Conservation (phyloP, 148 eudicot species). For the Chenopodium album region DNA sequence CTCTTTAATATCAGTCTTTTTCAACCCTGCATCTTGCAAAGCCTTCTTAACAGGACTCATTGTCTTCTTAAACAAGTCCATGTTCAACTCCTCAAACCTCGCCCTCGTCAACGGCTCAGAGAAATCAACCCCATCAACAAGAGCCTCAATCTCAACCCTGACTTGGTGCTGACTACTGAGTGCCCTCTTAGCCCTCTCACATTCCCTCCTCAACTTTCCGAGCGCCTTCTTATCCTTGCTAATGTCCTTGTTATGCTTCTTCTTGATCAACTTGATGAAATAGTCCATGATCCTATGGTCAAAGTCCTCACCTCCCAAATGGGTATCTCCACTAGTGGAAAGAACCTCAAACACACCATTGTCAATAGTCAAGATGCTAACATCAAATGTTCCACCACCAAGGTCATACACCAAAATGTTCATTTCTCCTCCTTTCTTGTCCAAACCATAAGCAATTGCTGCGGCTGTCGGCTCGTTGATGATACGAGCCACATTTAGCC, state of each 20-base stretch:
- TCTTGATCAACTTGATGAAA: slow-evolving; percentile 49
- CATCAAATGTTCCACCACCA: slow-evolving; percentile 58
- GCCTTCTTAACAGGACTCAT: slow-evolving; percentile 48
- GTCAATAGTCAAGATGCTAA: slow-evolving; percentile 42
- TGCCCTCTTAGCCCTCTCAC: slow-evolving; percentile 55
- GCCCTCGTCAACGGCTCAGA: slow-evolving; percentile 53
- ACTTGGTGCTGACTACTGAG: slow-evolving; percentile 52
- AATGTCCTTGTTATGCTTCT: slow-evolving; percentile 48
- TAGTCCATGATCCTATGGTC: slow-evolving; percentile 52
- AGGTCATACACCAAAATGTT: slow-evolving; percentile 54
- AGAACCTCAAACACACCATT: slow-evolving; percentile 53
- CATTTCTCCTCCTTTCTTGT: slow-evolving; percentile 41
- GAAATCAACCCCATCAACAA: slow-evolving; percentile 44
- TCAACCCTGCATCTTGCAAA: slow-evolving; percentile 46
- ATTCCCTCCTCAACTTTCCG: slow-evolving; percentile 44
- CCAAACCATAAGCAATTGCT: slow-evolving; percentile 50
- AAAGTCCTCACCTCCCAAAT: slow-evolving; percentile 57
- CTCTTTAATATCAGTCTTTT: slow-evolving; percentile 41
- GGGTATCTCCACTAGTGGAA: slow-evolving; percentile 56
- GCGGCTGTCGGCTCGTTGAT: slow-evolving; percentile 54
- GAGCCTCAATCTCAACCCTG: slow-evolving; percentile 44
- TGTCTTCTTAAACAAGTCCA: slow-evolving; percentile 55
- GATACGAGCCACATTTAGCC: slow-evolving; percentile 46
- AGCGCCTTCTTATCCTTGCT: slow-evolving; percentile 52
- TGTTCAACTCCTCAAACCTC: slow-evolving; percentile 47